Percentiles rank a stretch among this genome's conserved stretches.
These are phyloP conservation scores for Scenedesmus sp. DNA, from an alignment of 163 green algal species.

Conservation along the genomic window DNA sequence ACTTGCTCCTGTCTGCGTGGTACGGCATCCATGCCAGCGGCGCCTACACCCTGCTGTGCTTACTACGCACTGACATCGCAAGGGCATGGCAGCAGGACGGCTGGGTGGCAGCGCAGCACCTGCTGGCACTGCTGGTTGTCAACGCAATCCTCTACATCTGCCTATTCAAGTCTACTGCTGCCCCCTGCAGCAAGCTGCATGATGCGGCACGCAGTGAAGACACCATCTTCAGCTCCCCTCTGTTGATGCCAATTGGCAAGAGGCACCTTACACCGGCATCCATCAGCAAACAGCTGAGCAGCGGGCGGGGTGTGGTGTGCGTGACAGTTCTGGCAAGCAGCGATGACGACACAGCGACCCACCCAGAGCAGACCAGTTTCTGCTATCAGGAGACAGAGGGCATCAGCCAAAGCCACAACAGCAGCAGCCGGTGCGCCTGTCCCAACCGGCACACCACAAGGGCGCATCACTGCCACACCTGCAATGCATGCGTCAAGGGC, in stretches of 20 bases:
- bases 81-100: not conserved
- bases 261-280: not conserved
- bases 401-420: slow-evolving; percentile 4
- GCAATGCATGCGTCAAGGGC: slow-evolving; percentile 29
- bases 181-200: not conserved
- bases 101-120: not conserved
- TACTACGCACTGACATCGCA: slow-evolving; percentile 11
- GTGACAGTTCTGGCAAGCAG: not conserved
- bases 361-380: not conserved
- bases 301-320: not conserved
- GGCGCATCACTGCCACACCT: slow-evolving; percentile 26
- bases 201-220: not conserved
- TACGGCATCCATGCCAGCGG: not conserved
- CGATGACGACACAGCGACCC: not conserved
- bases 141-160: slow-evolving; percentile 15
- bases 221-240: slow-evolving; percentile 10
- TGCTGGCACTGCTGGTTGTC: not conserved
- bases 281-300: slow-evolving; percentile 8
- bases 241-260: not conserved
- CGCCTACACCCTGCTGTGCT: not conserved
- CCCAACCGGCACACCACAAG: not conserved
- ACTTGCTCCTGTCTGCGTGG: slow-evolving; percentile 12
- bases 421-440: not conserved
- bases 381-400: not conserved
- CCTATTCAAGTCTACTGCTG: not conserved